phyloP scores from a whole-genome alignment of 306 rosid genomes.

The Fragaria iinumae region DNA sequence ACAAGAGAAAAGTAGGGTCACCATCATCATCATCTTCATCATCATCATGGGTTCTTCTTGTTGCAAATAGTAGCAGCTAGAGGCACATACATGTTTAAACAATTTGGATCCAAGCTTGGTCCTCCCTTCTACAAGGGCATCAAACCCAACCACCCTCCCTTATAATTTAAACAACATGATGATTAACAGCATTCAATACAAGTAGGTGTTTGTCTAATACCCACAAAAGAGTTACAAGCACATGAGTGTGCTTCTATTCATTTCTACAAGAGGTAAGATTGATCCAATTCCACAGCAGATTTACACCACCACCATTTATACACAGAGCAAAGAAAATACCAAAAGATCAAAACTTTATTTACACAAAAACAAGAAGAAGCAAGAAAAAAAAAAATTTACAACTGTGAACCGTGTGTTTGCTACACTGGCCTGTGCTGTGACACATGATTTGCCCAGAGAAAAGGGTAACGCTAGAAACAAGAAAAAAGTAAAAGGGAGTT shows the following conservation, averaged over 20 bases:
- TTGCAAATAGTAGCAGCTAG: neutral
- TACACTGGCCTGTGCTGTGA: constrained; percentile 35
- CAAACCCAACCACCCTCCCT: constrained; percentile 16
- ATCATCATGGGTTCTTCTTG: neutral
- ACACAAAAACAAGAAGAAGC: constrained; percentile 18
- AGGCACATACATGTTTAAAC: neutral
- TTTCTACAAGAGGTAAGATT: constrained; percentile 1
- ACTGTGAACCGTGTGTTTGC: constrained; percentile 28
- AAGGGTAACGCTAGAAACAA: constrained; percentile 45
- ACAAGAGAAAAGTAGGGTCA: neutral
- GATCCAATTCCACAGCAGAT: neutral
- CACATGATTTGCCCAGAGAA: constrained; percentile 60
- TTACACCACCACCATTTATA: neutral
- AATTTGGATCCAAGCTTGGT: neutral
- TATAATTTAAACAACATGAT: constrained; percentile 12
- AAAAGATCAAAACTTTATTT: neutral
- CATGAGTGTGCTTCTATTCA: constrained; percentile 7
- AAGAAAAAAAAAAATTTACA: constrained; percentile 18
- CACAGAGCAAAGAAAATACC: neutral
- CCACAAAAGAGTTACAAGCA: neutral
- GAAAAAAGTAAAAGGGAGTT: constrained; percentile 37
- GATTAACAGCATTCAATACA: constrained; percentile 16
- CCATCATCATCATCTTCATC: neutral
- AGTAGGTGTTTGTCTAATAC: constrained; percentile 22
- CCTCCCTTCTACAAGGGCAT: constrained; percentile 17